These are phyloP conservation scores for Apium graveolens DNA, from an alignment of 129 eudicot genomes.

Conservation along the genomic window DNA sequence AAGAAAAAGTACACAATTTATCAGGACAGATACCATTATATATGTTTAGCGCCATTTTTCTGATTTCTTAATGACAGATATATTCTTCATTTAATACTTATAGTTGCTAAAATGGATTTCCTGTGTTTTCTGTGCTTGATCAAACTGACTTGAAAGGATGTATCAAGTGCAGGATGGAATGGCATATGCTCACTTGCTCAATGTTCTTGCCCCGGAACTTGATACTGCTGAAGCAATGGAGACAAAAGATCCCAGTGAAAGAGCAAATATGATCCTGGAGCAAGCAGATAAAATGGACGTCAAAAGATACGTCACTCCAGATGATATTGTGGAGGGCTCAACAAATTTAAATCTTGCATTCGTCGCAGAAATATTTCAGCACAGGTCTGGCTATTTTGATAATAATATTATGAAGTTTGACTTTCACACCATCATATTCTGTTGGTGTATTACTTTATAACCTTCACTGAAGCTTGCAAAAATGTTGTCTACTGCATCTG, in stretches of 20 bases:
- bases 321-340: conserved; percentile 61
- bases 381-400: conserved; percentile 29
- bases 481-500: not conserved
- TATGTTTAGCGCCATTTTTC: not conserved
- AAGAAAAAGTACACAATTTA: not conserved
- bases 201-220: conserved; percentile 62
- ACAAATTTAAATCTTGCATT: conserved; percentile 62
- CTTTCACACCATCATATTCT: not conserved
- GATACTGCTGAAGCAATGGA: conserved; percentile 40
- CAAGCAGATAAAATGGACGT: conserved; percentile 63
- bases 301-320: conserved; percentile 49
- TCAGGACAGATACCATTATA: not conserved
- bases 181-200: conserved; percentile 65
- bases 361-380: conserved; percentile 61
- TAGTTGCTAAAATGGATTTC: not conserved
- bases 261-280: conserved; percentile 52
- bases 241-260: conserved; percentile 48
- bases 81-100: not conserved
- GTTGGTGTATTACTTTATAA: not conserved
- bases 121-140: not conserved
- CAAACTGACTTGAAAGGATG: not conserved
- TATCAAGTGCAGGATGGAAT: conserved; percentile 41
- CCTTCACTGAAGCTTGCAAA: not conserved
- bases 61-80: not conserved
- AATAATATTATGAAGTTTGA: not conserved